A percentile compares a stretch with the other conserved stretches of the same genome.
These are phyloP conservation scores for Lasiosphaeria ovina DNA, from an alignment of 495 filamentous ascomycete genomes.

Conservation along the genomic window DNA sequence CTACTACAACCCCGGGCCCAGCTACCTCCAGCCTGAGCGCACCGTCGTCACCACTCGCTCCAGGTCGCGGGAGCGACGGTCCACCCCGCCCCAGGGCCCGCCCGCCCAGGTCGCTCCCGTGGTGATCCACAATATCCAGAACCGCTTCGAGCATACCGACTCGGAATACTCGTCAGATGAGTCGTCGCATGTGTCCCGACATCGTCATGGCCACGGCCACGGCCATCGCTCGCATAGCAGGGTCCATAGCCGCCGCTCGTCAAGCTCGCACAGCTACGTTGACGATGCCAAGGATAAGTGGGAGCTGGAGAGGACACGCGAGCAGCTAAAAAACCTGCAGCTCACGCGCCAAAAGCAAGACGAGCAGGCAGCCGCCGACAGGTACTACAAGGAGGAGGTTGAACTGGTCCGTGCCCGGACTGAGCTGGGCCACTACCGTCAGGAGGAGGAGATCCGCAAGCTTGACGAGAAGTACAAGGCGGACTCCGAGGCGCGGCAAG, in stretches of 20 bases:
- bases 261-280: slow-evolving; percentile 29
- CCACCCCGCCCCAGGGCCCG: slow-evolving; percentile 30
- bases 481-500: slow-evolving; percentile 25
- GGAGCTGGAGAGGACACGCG: slow-evolving; percentile 21
- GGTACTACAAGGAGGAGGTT: slow-evolving; percentile 29
- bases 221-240: slow-evolving; percentile 25
- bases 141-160: slow-evolving; percentile 37
- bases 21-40: slow-evolving; percentile 35
- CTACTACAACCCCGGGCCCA: slow-evolving; percentile 29
- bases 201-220: slow-evolving; percentile 20
- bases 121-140: slow-evolving; percentile 56
- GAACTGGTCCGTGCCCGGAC: slow-evolving; percentile 28
- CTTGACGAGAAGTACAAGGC: slow-evolving; percentile 29
- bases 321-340: slow-evolving; percentile 24
- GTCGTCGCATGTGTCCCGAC: slow-evolving; percentile 15
- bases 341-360: slow-evolving; percentile 27
- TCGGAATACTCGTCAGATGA: slow-evolving; percentile 37
- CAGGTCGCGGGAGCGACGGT: slow-evolving; percentile 42
- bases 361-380: slow-evolving; percentile 43
- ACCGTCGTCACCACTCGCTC: slow-evolving; percentile 38
- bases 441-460: slow-evolving; percentile 33
- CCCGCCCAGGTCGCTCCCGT: slow-evolving; percentile 37
- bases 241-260: slow-evolving; percentile 23
- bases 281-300: slow-evolving; percentile 26
- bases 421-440: slow-evolving; percentile 27